Base-by-base conservation (phyloP, 768 basidiomycete genomes). In the Pholiota molesta region DNA sequence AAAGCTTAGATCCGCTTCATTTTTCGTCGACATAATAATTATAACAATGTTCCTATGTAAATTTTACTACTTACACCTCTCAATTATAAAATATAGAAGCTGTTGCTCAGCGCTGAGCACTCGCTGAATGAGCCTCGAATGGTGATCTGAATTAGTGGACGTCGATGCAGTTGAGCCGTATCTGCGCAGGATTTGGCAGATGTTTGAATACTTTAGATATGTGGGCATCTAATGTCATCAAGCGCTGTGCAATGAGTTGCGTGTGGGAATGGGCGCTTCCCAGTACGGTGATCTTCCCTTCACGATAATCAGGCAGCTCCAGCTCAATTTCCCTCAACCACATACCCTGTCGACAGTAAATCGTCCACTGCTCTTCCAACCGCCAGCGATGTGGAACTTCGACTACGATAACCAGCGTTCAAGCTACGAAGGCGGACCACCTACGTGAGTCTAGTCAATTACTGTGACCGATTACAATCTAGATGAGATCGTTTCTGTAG, bases 331-430 rank as follows among this genome's bases (percentile, higher is more conserved):
- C 29, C 19, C 13, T 31, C 13, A 49, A 19, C 29, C 21, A 5
- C 29, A 10, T 35, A 8, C 5, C 4, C 28, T n/a, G 33, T 58
- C 2, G 19, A n/a, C 44, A 23, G 2, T 19, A 19, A 7, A 45
- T 45, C 21, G n/a, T 4, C 44, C 44, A 4, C 3, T 9, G 9
- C 31, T 31, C 31, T 31, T 10, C 19, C 9, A 0, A 2, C n/a
- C 17, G 21, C 9, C n/a, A 54, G 31, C 29, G 33, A 74, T 77
- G 74, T 77, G 75, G 74, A 77, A 75, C 63, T 26, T 26, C 26
- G 68, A 72, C 60, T 66, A 75, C 67, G 59, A 73, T 21, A 62
- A 69, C 54, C 73, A 73, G 60, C 62, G 69, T 21, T 66, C 66
- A 49, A 59, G 65, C 39, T 64, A 65, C 47, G 65, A 62, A 42